Base-by-base conservation (phyloP, 1,284 basidiomycete genomes). In the Phaffia rhodozyma region DNA sequence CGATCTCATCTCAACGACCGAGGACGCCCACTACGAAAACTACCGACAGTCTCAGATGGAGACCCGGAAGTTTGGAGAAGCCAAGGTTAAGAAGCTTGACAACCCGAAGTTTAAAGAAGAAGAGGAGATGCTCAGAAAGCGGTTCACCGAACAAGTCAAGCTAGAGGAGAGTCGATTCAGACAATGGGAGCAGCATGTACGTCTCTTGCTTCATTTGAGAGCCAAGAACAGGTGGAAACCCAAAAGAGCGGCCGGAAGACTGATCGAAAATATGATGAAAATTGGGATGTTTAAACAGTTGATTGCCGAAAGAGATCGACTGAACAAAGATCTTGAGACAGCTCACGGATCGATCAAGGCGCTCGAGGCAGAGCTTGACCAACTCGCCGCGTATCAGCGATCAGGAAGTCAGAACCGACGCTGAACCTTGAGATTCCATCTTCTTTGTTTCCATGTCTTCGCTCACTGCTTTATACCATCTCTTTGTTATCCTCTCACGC, bases 61-160 rank as follows among this genome's bases (percentile, higher is more conserved):
- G 82, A 97, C 94, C 23, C 86, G 96, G 78, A 98, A 98, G 79
- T 96, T 93, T 70, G 94, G 94, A 70, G 96, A 98, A 78, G 86
- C 92, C 70, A 97, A 97, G 81, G 91, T 96, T 71, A 94, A 92
- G 84, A 97, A 97, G 80, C 81, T 93, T 69, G 94, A 98, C 79
- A 99, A 98, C 78, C 96, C 96, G 72, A 97, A 97, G 79, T 99
- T 96, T 85, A 94, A 94, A 81, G 96, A 98, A 77, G 94, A 99
- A 78, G 94, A 99, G 76, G 94, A 99, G 77, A 81, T 85, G 68
- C 83, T 98, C 68, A 82, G 94, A 72, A 97, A 94, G 82, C 84
- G 92, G 67, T 99, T 99, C 78, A 99, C 94, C 43, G 96, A 99
- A 77, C 94, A 98, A 80, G 96, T 99, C 82, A 99, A 99, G 82